These are phyloP conservation scores for Trichoderma arundinaceum DNA, from an alignment of 2,329 filamentous ascomycete genomes.

Conservation along the genomic window DNA sequence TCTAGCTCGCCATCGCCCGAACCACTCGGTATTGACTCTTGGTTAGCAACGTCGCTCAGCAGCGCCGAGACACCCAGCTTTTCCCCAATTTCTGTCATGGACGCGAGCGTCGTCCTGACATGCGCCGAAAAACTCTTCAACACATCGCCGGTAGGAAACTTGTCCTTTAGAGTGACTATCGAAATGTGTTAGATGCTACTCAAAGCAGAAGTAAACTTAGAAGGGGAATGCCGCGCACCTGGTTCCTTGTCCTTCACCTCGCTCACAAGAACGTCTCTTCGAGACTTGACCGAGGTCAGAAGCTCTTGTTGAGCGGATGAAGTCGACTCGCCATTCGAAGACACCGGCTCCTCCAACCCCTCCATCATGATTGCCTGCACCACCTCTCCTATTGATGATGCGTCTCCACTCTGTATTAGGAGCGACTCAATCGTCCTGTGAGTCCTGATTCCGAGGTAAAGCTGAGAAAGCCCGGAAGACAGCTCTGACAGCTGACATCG, in stretches of 20 bases:
- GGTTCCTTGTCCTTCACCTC: conserved; percentile 40
- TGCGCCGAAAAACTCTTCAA: conserved; percentile 45
- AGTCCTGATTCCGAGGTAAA: conserved; percentile 56
- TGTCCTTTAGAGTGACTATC: conserved; percentile 44
- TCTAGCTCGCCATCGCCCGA: conserved; percentile 45
- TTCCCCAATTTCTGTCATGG: conserved; percentile 43
- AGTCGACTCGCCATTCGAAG: conserved; percentile 42
- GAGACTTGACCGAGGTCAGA: conserved; percentile 42
- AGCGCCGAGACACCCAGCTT: conserved; percentile 47
- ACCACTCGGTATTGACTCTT: conserved; percentile 39
- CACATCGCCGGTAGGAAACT: conserved; percentile 50
- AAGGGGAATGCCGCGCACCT: conserved; percentile 28
- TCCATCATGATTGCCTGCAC: conserved; percentile 62
- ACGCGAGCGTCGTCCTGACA: conserved; percentile 44
- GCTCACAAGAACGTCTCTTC: conserved; percentile 42
- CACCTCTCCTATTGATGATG: conserved; percentile 43
- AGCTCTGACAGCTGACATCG: conserved; percentile 54
- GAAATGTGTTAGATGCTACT: conserved; percentile 30
- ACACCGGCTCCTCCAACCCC: conserved; percentile 55
- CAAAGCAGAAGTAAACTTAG: neutral
- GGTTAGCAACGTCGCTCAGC: conserved; percentile 38
- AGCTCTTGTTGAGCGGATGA: conserved; percentile 45
- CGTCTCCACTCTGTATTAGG: conserved; percentile 54
- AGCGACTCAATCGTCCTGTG: conserved; percentile 61
- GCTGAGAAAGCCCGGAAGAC: conserved; percentile 49